These are phyloP conservation scores for Henckelia pumila DNA, from an alignment of 257 asterid genomes.

Conservation along the genomic window DNA sequence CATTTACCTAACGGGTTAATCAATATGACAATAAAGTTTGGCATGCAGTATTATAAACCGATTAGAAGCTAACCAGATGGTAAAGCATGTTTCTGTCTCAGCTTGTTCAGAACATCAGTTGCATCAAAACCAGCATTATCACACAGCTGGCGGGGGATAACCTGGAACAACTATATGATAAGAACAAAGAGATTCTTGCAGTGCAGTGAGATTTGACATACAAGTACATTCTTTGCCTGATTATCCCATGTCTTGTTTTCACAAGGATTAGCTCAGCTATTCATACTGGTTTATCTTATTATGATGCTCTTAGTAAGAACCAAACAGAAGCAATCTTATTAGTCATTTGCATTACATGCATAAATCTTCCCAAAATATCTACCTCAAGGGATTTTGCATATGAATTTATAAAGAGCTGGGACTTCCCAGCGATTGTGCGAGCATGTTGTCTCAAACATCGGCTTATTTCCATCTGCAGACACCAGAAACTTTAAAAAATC, in stretches of 20 bases:
- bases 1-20: too few species aligned
- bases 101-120: constrained; percentile 42
- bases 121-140: constrained; percentile 56
- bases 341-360: not conserved
- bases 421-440: constrained; percentile 76
- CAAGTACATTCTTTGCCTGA: too few species aligned
- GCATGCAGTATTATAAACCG: not conserved
- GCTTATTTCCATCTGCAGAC: constrained; percentile 81
- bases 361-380: constrained; percentile 15
- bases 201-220: too few species aligned
- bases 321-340: constrained; percentile 1
- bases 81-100: constrained; percentile 44
- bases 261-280: not conserved
- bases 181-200: not conserved
- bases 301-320: constrained; percentile 1
- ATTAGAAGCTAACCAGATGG: constrained; percentile 30
- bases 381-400: constrained; percentile 95
- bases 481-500: constrained; percentile 18
- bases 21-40: not conserved
- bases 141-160: constrained; percentile 49
- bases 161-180: constrained; percentile 27
- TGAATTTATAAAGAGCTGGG: constrained; percentile 83
- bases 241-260: not conserved
- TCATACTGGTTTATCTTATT: constrained; percentile 15
- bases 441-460: constrained; percentile 87